Evolutionary conservation across 108 stramenopile species (phyloP).

Genomic region (Asterionellopsis glacialis): DNA sequence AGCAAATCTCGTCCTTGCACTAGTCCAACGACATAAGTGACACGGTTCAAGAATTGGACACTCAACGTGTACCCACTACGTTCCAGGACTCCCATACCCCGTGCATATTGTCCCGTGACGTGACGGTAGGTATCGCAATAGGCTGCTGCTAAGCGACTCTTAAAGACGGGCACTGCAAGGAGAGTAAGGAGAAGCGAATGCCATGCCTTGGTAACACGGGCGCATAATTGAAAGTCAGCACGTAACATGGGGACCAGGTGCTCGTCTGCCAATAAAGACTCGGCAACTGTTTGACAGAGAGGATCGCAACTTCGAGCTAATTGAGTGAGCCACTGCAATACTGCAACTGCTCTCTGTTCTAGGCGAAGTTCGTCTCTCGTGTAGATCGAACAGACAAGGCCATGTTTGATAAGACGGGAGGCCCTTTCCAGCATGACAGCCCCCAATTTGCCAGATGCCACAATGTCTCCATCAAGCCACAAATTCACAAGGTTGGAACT

Average conservation of each 20-base stretch:
- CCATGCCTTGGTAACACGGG: slow-evolving; percentile 60
- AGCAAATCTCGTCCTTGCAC: slow-evolving; percentile 64
- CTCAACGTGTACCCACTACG: slow-evolving; percentile 73
- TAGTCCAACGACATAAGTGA: slow-evolving; percentile 84
- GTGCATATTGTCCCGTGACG: slow-evolving; percentile 75
- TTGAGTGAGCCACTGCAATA: slow-evolving; percentile 58
- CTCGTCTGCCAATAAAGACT: slow-evolving; percentile 38
- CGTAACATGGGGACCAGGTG: slow-evolving; percentile 61
- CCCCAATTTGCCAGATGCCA: slow-evolving; percentile 52
- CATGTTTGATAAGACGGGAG: slow-evolving; percentile 32
- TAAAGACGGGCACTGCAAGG: slow-evolving; percentile 91
- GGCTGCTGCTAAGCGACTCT: slow-evolving; percentile 80
- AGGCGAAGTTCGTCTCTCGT: slow-evolving; percentile 53
- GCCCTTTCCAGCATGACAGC: slow-evolving; percentile 60
- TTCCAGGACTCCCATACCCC: slow-evolving; percentile 84
- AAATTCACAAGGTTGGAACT: slow-evolving; percentile 38
- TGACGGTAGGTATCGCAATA: slow-evolving; percentile 84
- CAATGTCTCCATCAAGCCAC: slow-evolving; percentile 74
- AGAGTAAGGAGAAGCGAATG: slow-evolving; percentile 87
- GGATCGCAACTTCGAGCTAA: slow-evolving; percentile 74
- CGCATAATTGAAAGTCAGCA: slow-evolving; percentile 69
- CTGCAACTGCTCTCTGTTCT: slow-evolving; percentile 67
- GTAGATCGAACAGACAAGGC: slow-evolving; percentile 60
- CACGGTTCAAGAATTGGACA: slow-evolving; percentile 92
- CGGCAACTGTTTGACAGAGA: slow-evolving; percentile 54